Conservation (phyloP, 2,329 filamentous ascomycete species). For the Fusarium tjaetaba region DNA sequence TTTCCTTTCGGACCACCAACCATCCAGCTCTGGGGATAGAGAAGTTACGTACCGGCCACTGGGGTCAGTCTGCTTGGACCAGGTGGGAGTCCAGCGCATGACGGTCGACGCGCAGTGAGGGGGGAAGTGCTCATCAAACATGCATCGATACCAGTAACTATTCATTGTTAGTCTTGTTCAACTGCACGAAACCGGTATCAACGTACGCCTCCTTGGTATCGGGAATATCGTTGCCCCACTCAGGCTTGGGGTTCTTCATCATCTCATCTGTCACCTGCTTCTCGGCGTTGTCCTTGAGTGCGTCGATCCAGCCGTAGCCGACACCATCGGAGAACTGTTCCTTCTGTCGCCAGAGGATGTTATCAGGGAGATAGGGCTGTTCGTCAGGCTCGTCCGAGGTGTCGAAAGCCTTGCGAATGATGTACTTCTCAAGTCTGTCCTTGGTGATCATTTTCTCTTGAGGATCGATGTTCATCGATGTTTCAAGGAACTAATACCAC, state of each 20-base stretch:
- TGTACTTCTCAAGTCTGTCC: conserved; percentile 95
- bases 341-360: conserved; percentile 98
- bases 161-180: conserved; percentile 39
- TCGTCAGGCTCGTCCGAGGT: conserved; percentile 84
- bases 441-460: conserved; percentile 94
- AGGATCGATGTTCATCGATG: conserved; percentile 92
- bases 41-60: conserved; percentile 77
- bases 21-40: neutral
- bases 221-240: conserved; percentile 93
- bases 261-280: conserved; percentile 92
- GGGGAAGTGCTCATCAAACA: conserved; percentile 99
- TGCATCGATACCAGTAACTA: conserved; percentile 94
- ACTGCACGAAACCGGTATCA: neutral
- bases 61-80: conserved; percentile 96
- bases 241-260: conserved; percentile 97
- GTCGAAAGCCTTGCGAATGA: conserved; percentile 97
- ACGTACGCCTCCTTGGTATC: conserved; percentile 94
- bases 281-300: conserved; percentile 93
- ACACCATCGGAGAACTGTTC: conserved; percentile 99
- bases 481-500: conserved; percentile 78
- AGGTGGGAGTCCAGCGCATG: conserved; percentile 95
- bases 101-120: conserved; percentile 90
- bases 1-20: neutral
- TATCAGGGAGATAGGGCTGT: conserved; percentile 90
- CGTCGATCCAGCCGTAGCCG: conserved; percentile 98